phyloP scores from a whole-genome alignment of 1,139 yeast genomes.

The Maudiozyma humilis region DNA sequence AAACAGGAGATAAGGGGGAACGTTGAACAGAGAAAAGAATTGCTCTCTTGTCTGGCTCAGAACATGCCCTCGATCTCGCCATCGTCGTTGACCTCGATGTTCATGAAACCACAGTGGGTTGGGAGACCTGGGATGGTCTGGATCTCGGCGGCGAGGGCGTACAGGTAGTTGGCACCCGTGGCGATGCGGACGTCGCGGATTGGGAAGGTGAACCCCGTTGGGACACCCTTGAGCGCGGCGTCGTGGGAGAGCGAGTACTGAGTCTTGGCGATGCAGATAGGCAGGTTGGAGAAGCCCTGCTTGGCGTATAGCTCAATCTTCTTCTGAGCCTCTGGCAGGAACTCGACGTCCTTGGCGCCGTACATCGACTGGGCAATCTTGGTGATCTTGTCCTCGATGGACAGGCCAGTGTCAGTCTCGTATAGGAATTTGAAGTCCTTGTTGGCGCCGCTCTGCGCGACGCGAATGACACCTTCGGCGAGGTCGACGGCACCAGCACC shows the following conservation, averaged over 20 bases:
- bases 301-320: constrained; percentile 76
- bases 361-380: constrained; percentile 86
- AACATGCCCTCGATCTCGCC: constrained; percentile 95
- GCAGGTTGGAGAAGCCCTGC: constrained; percentile 88
- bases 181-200: constrained; percentile 90
- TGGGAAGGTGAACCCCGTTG: constrained; percentile 89
- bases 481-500: constrained; percentile 87
- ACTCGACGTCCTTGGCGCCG: constrained; percentile 87
- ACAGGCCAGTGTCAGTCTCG: constrained; percentile 46
- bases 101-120: constrained; percentile 94
- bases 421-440: constrained; percentile 65
- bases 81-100: constrained; percentile 85
- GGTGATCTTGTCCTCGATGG: constrained; percentile 77
- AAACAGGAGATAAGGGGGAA: neutral
- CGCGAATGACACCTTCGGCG: constrained; percentile 77
- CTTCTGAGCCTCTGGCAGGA: constrained; percentile 73
- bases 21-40: neutral
- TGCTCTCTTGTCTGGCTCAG: too few species aligned
- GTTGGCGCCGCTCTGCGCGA: constrained; percentile 48
- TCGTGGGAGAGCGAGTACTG: constrained; percentile 95
- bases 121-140: constrained; percentile 97
- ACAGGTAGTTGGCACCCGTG: constrained; percentile 93
- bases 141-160: constrained; percentile 94
- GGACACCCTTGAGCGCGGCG: constrained; percentile 88
- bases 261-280: constrained; percentile 95